Percentiles rank a stretch among this genome's conserved stretches.
These are phyloP conservation scores for Grifola frondosa DNA, from an alignment of 1,284 basidiomycete species.

Conservation along the genomic window DNA sequence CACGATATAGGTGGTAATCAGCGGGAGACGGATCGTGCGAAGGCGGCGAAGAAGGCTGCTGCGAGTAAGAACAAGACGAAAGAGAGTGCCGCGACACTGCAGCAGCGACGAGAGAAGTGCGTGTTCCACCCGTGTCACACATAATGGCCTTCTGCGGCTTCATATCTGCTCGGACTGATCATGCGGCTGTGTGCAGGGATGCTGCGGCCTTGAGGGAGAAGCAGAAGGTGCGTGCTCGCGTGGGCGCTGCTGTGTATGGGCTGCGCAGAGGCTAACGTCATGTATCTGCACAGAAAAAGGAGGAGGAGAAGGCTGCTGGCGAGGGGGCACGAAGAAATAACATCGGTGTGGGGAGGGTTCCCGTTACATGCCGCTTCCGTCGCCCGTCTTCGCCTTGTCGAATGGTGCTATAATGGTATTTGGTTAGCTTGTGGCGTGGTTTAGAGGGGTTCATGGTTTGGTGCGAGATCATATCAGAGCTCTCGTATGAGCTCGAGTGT, in stretches of 20 bases:
- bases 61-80: slow-evolving; percentile 57
- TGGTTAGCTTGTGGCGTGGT: slow-evolving; percentile 2
- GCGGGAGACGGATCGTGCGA: slow-evolving; percentile 69
- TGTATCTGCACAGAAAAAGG: slow-evolving; percentile 53
- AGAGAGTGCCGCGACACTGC: slow-evolving; percentile 59
- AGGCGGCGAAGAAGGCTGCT: slow-evolving; percentile 70
- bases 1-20: slow-evolving; percentile 69
- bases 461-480: slow-evolving; percentile 17
- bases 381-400: slow-evolving; percentile 1
- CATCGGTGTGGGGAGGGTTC: slow-evolving; percentile 27
- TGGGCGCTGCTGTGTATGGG: neutral
- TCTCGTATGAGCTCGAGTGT: slow-evolving; percentile 14
- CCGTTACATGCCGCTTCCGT: slow-evolving; percentile 7
- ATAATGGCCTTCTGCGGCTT: neutral
- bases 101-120: slow-evolving; percentile 74
- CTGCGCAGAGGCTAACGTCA: slow-evolving; percentile 1
- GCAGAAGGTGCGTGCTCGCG: slow-evolving; percentile 57
- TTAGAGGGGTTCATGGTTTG: slow-evolving; percentile 4
- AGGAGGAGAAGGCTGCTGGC: slow-evolving; percentile 50
- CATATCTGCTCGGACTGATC: neutral
- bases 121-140: slow-evolving; percentile 30
- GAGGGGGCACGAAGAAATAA: slow-evolving; percentile 43
- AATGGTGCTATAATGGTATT: slow-evolving; percentile 3
- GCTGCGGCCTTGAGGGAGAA: slow-evolving; percentile 72
- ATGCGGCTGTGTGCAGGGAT: slow-evolving; percentile 46